These are phyloP conservation scores for Rhizopogon vinicolor DNA, from an alignment of 768 basidiomycete genomes.

Conservation along the genomic window DNA sequence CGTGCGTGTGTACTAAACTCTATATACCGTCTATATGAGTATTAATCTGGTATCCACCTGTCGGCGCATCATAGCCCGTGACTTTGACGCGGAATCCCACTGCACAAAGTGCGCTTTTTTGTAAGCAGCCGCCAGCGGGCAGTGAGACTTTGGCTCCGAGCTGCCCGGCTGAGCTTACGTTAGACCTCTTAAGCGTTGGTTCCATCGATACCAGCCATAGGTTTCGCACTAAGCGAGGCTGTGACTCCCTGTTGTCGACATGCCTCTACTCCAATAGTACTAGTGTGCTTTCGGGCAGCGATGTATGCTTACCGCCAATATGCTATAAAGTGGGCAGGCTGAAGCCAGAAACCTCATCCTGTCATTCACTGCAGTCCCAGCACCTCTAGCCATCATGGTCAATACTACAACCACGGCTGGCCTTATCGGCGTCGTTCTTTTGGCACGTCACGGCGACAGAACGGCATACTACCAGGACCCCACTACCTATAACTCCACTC, in stretches of 20 bases:
- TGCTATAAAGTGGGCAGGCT: not conserved
- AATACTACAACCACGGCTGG: slow-evolving; percentile 17
- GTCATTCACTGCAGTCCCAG: not conserved
- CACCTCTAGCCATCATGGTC: slow-evolving; percentile 19
- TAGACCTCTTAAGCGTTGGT: not conserved
- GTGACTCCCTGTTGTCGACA: too few species aligned
- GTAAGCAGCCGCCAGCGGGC: not conserved
- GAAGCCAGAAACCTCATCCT: not conserved
- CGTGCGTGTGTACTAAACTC: slow-evolving; percentile 7
- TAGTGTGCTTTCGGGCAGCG: not conserved
- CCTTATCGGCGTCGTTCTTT: slow-evolving; percentile 67
- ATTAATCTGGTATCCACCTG: too few species aligned
- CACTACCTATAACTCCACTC: slow-evolving; percentile 56
- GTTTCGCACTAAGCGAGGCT: not conserved
- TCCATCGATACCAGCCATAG: not conserved
- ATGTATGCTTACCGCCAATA: not conserved
- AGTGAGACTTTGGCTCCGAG: not conserved
- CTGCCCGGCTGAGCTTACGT: too few species aligned
- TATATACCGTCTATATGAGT: not conserved
- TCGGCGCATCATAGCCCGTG: too few species aligned
- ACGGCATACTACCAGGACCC: slow-evolving; percentile 67
- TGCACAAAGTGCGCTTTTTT: too few species aligned
- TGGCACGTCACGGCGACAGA: slow-evolving; percentile 77
- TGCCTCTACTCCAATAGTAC: not conserved
- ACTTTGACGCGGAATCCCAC: too few species aligned